Conservation (phyloP, 768 basidiomycete species). For the Trametes cubensis region DNA sequence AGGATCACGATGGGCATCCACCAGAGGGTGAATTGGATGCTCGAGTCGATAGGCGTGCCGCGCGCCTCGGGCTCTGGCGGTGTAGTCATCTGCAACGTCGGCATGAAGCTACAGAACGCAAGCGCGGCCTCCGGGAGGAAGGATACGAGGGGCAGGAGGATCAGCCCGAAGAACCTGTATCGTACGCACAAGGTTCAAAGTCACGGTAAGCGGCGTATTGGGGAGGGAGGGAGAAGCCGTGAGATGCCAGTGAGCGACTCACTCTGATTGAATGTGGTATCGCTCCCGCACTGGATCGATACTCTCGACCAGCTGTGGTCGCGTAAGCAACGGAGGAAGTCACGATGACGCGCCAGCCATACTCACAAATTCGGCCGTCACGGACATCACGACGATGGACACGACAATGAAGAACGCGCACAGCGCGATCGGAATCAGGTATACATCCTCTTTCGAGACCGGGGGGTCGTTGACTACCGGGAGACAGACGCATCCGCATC, state of each 20-base stretch:
- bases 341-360: background rate
- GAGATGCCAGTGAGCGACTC: slow-evolving; percentile 24
- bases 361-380: slow-evolving; percentile 72
- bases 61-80: slow-evolving; percentile 43
- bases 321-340: too few relatives aligned
- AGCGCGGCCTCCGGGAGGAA: slow-evolving; percentile 71
- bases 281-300: slow-evolving; percentile 55
- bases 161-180: slow-evolving; percentile 69
- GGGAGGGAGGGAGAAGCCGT: background rate
- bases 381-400: slow-evolving; percentile 62
- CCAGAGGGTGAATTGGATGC: slow-evolving; percentile 75
- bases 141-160: slow-evolving; percentile 71
- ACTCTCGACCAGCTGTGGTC: slow-evolving; percentile 59
- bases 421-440: slow-evolving; percentile 52
- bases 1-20: slow-evolving; percentile 77
- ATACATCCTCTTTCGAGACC: slow-evolving; percentile 31
- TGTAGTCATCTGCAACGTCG: slow-evolving; percentile 43
- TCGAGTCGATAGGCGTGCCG: slow-evolving; percentile 73
- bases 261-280: slow-evolving; percentile 56
- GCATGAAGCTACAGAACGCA: slow-evolving; percentile 56
- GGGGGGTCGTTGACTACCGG: too few relatives aligned
- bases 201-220: background rate
- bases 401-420: slow-evolving; percentile 53
- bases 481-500: too few relatives aligned
- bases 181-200: background rate